Evolutionary conservation across 139 green algal genomes (phyloP), one percentile per base, ranked within the genome.

Genomic region (Chlamydomonas schloesseri): DNA sequence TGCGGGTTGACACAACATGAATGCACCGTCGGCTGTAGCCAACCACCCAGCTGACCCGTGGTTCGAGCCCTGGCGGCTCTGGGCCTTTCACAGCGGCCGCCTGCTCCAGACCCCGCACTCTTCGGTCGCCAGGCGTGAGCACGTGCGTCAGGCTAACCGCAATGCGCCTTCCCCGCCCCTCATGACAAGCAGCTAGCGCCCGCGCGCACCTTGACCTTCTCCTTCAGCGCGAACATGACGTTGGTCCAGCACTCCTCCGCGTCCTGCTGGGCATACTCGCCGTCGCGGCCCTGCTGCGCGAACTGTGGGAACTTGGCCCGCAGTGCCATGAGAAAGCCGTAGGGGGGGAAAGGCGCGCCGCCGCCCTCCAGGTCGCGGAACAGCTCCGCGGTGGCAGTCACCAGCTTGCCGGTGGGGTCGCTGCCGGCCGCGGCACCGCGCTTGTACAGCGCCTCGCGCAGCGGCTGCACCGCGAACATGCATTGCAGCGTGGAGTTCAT

Each of bases 161-260:
- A 14, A 23, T 69, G n/a, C 8, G n/a, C n/a, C 65, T 23, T n/a
- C n/a, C n/a, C 31, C 65, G 4, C 33, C 68, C 33, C 68, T 10
- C 13, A 1, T 28, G n/a, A 5, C 21, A n/a, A n/a, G n/a, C 21
- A 10, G 58, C 58, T 67, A 31, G 29, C 64, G 29, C 9, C 13
- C 64, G 15, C 64, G 15, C 79, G 8, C 60, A 95, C 96, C 93
- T 96, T 94, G 47, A 98, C 82, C 74, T 89, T 91, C 81, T 96
- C 92, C 9, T 87, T 86, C 18, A 99, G 88, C 14, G 88, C 89
- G 85, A 95, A 95, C 73, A 99, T 71, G 24, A 99, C 76, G 90
- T 97, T 93, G 11, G 93, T 96, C 94, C 94, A 99, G 91, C 98
- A 99, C 91, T 99, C 98, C 91, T 99, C 98, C 24, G 98, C 98